phyloP scores from a whole-genome alignment of 2,329 filamentous ascomycete species.

The Lachnellula suecica region DNA sequence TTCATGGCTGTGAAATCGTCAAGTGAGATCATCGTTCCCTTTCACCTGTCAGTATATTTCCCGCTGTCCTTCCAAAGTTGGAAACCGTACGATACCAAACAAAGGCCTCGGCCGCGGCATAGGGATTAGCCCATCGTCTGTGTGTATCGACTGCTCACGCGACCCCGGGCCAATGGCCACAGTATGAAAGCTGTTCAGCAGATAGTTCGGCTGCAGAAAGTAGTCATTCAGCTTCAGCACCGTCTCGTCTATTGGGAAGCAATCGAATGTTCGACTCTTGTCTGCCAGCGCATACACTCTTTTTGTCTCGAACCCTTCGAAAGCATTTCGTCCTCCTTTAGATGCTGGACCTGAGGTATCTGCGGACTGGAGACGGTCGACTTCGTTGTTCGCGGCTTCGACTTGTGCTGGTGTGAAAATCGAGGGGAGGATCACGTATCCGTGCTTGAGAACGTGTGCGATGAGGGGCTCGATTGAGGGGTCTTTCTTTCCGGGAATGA shows the following conservation, averaged over 20 bases:
- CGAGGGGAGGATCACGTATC: conserved; percentile 38
- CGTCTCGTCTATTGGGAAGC: conserved; percentile 37
- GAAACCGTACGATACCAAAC: conserved; percentile 27
- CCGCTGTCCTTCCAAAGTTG: not conserved
- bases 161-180: conserved; percentile 39
- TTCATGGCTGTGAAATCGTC: conserved; percentile 32
- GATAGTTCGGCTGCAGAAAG: conserved; percentile 38
- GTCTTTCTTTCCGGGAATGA: conserved; percentile 28
- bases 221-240: conserved; percentile 40
- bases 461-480: conserved; percentile 29
- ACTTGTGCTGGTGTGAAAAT: conserved; percentile 35
- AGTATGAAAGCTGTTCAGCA: conserved; percentile 37
- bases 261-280: conserved; percentile 39
- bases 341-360: conserved; percentile 31
- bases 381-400: conserved; percentile 34
- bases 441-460: conserved; percentile 33
- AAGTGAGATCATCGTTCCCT: conserved; percentile 33
- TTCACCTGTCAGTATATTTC: not conserved
- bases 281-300: conserved; percentile 40
- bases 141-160: conserved; percentile 36
- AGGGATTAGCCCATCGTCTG: conserved; percentile 33
- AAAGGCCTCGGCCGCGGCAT: conserved; percentile 31
- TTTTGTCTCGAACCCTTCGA: conserved; percentile 39
- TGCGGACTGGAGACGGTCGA: conserved; percentile 31
- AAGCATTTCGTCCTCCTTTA: conserved; percentile 34